Evolutionary conservation across 2,329 filamentous ascomycete genomes (phyloP).

Genomic region (Curvularia hawaiiensis): DNA sequence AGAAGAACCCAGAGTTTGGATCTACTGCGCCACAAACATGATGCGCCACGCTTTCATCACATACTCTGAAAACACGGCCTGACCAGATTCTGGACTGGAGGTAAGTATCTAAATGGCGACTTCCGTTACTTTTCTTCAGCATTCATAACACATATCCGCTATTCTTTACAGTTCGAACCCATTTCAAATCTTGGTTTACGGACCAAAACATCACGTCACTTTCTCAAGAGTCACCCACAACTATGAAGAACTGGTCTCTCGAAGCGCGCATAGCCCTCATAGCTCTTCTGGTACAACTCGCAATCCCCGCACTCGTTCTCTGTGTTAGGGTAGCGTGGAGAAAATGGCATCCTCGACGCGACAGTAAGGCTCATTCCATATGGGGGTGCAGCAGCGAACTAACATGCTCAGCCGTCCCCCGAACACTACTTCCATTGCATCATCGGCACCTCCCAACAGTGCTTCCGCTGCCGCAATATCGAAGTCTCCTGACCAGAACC

Average conservation of each 20-base stretch:
- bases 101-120: background rate
- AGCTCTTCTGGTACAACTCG: constrained; percentile 2
- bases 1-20: background rate
- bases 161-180: background rate
- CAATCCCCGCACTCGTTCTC: background rate
- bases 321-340: background rate
- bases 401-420: background rate
- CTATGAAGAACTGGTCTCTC: constrained; percentile 3
- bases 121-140: background rate
- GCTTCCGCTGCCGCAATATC: background rate
- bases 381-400: background rate
- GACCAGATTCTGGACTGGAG: constrained; percentile 3
- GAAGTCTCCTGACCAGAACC: background rate
- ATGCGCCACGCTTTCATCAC: no score
- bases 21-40: no score
- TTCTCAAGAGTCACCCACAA: background rate
- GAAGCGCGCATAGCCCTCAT: constrained; percentile 7
- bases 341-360: background rate
- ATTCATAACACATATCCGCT: background rate
- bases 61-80: no score
- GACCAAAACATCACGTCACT: background rate
- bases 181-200: background rate
- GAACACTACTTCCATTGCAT: background rate
- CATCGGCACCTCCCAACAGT: background rate
- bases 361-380: background rate